These are phyloP conservation scores for Mycosarcoma mackinlayi DNA, from an alignment of 1,284 basidiomycete genomes.

Conservation along the genomic window DNA sequence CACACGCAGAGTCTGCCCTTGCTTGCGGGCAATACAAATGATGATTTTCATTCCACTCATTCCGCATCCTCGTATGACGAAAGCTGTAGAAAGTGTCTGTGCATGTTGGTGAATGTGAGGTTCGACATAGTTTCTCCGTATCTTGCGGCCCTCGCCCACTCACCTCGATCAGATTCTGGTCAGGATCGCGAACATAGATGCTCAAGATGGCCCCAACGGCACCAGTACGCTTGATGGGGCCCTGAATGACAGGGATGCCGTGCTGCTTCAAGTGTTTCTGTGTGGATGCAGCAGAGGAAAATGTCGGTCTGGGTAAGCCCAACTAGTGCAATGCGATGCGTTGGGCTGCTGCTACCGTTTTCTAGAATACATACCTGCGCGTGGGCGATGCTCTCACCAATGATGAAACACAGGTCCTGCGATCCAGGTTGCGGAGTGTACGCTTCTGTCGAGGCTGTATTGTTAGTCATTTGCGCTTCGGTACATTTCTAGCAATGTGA, in stretches of 20 bases:
- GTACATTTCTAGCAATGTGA: no score
- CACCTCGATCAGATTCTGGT: constrained; percentile 2
- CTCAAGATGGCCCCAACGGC: background rate
- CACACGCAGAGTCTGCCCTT: no score
- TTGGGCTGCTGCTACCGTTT: no score
- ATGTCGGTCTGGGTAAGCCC: no score
- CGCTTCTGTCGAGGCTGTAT: background rate
- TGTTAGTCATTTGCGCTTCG: no score
- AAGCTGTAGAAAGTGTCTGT: background rate
- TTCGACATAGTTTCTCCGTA: no score
- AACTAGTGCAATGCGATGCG: background rate
- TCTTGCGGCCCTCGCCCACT: no score
- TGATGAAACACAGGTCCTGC: constrained; percentile 1
- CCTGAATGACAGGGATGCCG: background rate
- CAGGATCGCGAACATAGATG: constrained; percentile 1
- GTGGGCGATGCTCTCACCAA: background rate
- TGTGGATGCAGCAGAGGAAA: no score
- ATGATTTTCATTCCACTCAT: background rate
- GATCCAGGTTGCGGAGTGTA: background rate
- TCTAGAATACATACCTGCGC: background rate
- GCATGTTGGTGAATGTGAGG: no score
- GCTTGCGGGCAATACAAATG: no score
- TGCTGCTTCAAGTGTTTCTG: background rate
- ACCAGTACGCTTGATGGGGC: background rate
- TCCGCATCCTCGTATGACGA: background rate